These are phyloP conservation scores for Avena sativa DNA, from an alignment of 176 grass and related monocot species.

Conservation along the genomic window DNA sequence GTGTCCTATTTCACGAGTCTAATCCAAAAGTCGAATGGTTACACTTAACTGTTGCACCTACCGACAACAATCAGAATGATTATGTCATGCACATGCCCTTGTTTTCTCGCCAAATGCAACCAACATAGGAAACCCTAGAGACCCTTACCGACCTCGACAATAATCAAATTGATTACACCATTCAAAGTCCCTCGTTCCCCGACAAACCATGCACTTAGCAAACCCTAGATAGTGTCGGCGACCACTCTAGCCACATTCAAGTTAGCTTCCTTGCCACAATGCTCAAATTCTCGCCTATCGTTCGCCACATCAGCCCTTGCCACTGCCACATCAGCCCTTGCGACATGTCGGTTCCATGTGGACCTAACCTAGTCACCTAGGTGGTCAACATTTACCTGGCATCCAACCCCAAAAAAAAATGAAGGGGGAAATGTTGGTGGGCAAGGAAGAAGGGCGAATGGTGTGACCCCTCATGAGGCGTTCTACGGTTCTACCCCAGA, in stretches of 20 bases:
- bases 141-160: neutral
- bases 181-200: neutral
- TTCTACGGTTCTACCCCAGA: constrained; percentile 23
- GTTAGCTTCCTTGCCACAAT: neutral
- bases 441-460: neutral
- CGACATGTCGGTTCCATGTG: neutral
- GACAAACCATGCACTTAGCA: neutral
- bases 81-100: neutral
- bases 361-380: neutral
- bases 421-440: neutral
- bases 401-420: neutral
- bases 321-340: neutral
- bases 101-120: neutral
- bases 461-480: constrained; percentile 12
- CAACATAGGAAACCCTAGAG: neutral
- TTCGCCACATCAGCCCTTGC: neutral
- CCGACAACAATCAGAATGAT: neutral
- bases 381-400: neutral
- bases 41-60: neutral
- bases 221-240: neutral
- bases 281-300: neutral
- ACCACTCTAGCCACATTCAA: neutral
- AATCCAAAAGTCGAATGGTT: accelerated
- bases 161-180: neutral
- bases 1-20: neutral